Evolutionary conservation across 805 yeast species (phyloP), one percentile per base, ranked within the genome.

Genomic region (Yamadazyma endophytica): DNA sequence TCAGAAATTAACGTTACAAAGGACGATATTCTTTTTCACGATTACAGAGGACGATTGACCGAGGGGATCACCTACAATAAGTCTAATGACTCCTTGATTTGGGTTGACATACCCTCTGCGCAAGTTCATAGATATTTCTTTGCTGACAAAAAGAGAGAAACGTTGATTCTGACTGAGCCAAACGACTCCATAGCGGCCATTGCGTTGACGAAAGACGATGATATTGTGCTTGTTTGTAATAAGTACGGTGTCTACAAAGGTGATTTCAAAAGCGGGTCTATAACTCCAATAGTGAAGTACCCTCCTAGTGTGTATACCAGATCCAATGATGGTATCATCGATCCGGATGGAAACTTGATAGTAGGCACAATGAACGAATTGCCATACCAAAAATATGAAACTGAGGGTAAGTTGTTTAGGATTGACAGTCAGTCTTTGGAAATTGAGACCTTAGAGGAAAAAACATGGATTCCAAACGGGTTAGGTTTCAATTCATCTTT

Each of bases 281-380:
- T 55, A 36, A 50, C 58, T 17, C 79, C 56, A 36, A 59, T 76
- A 17, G 46, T 70, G 30, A 58, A 60, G 26, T 61, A 64, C 35
- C 59, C 66, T 9, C n/a, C n/a, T n/a, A 49, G 53, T 29, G 47
- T 56, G 9, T 46, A 47, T 4, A 30, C 33, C n/a, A 46, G 70
- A 14, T 81, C 92, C 24, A 88, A 88, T 48, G 97, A 88, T 51
- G 96, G 96, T 0, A 72, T 75, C 27, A 73, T 87, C 24, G 88
- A 85, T 37, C 81, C 84, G 3, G 61, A 74, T 47, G 95, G 96
- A 1, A 70, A 79, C 39, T 70, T 87, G 30, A 81, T 84, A 73
- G 75, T 84, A 29, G 96, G 96, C 1, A 67, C 89, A 13, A 88
- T 88, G 95, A 67, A 68, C 14, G 77, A 76, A 36, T 76, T 75